Evolutionary conservation across 2,329 filamentous ascomycete species (phyloP).

Genomic region (Fonsecaea multimorphosa): DNA sequence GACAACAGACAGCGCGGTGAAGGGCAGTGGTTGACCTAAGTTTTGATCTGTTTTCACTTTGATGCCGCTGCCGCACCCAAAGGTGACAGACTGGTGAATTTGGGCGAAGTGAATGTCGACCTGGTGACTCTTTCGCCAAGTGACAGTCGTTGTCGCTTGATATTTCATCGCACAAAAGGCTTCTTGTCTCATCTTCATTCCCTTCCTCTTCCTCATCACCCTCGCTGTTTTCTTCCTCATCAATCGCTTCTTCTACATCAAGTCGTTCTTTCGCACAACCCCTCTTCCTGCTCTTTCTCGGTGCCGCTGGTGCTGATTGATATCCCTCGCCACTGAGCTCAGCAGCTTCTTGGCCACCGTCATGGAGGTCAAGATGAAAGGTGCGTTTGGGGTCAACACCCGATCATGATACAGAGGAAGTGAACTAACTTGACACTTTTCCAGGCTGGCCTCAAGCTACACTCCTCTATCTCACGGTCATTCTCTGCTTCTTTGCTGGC

Average conservation of each 20-base stretch:
- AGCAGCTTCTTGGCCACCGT: background rate
- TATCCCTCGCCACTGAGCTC: background rate
- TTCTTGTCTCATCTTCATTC: background rate
- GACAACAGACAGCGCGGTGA: background rate
- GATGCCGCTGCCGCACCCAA: background rate
- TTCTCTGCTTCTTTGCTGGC: constrained; percentile 13
- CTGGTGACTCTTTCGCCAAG: constrained; percentile 1
- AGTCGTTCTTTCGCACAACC: background rate
- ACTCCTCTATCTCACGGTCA: background rate
- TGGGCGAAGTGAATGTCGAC: background rate
- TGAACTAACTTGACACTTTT: background rate
- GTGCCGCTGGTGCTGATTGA: background rate
- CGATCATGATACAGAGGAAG: background rate
- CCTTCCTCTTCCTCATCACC: background rate
- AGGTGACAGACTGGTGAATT: background rate
- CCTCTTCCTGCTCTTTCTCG: background rate
- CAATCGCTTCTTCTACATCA: background rate
- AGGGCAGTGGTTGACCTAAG: background rate
- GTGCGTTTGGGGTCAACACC: background rate
- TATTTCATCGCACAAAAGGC: background rate
- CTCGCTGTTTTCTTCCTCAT: background rate
- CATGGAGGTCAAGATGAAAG: constrained; percentile 19
- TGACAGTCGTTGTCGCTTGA: background rate
- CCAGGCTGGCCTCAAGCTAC: constrained; percentile 16
- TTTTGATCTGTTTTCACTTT: background rate